phyloP scores from a whole-genome alignment of 768 basidiomycete genomes.

The Coprinellus micaceus region DNA sequence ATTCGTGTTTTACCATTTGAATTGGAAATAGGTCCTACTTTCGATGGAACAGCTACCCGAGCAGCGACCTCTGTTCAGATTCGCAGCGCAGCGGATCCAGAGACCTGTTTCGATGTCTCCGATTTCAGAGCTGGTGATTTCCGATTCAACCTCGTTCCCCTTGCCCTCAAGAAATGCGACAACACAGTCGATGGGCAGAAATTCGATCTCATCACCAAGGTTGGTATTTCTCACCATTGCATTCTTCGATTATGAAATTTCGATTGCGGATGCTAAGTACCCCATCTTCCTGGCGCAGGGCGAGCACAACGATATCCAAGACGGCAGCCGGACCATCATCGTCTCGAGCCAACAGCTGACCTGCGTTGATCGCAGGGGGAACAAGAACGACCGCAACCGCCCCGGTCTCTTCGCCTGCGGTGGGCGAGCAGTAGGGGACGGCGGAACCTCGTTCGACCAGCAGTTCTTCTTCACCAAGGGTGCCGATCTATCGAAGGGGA shows the following conservation, averaged over 20 bases:
- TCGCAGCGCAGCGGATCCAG: conserved; percentile 21
- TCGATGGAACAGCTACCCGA: conserved; percentile 27
- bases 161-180: conserved; percentile 24
- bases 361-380: conserved; percentile 23
- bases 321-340: conserved; percentile 23
- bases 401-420: conserved; percentile 29
- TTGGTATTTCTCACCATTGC: conserved; percentile 4
- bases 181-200: conserved; percentile 24
- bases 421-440: conserved; percentile 25
- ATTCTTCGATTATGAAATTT: no score
- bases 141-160: conserved; percentile 30
- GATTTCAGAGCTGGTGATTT: conserved; percentile 29
- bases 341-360: conserved; percentile 28
- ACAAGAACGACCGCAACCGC: conserved; percentile 22
- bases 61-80: conserved; percentile 25
- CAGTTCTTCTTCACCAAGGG: conserved; percentile 24
- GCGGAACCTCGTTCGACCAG: conserved; percentile 20
- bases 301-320: conserved; percentile 24
- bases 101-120: conserved; percentile 27
- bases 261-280: no score
- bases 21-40: conserved; percentile 20
- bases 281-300: conserved; percentile 14
- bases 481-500: conserved; percentile 16
- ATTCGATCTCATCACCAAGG: conserved; percentile 30
- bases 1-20: no score